phyloP scores from a whole-genome alignment of 2,329 filamentous ascomycete species.

The Apiospora kogelbergensis region DNA sequence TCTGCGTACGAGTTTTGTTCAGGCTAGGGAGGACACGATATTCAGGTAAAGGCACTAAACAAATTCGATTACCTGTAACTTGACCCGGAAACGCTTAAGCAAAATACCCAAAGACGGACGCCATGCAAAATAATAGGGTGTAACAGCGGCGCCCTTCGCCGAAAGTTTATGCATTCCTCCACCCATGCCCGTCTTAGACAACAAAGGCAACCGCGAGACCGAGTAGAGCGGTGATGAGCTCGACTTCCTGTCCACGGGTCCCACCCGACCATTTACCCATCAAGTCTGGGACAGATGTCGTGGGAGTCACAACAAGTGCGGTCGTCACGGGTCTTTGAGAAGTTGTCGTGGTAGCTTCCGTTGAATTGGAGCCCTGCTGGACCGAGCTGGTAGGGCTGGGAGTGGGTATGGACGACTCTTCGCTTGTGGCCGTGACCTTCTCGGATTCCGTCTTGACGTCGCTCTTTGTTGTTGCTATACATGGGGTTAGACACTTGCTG shows the following conservation, averaged over 20 bases:
- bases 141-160: not conserved
- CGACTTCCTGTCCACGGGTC: not conserved
- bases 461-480: not conserved
- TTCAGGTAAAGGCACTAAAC: too few relatives aligned
- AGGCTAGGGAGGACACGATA: too few relatives aligned
- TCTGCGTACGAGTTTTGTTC: too few relatives aligned
- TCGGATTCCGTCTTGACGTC: not conserved
- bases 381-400: not conserved
- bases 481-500: not conserved
- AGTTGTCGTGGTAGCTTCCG: not conserved
- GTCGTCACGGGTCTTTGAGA: not conserved
- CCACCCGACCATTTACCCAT: not conserved
- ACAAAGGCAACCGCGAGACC: not conserved
- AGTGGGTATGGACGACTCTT: not conserved
- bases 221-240: not conserved
- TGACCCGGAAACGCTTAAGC: not conserved
- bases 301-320: not conserved
- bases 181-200: not conserved
- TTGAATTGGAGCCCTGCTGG: not conserved
- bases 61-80: not conserved
- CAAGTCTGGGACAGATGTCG: not conserved
- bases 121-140: not conserved
- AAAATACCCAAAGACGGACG: not conserved
- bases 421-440: not conserved
- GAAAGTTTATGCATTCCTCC: not conserved